A percentile compares a stretch with the other conserved stretches of the same genome.
Conservation (phyloP, 164 flowering plant genomes). For the Magnolia kwangsiensis region DNA sequence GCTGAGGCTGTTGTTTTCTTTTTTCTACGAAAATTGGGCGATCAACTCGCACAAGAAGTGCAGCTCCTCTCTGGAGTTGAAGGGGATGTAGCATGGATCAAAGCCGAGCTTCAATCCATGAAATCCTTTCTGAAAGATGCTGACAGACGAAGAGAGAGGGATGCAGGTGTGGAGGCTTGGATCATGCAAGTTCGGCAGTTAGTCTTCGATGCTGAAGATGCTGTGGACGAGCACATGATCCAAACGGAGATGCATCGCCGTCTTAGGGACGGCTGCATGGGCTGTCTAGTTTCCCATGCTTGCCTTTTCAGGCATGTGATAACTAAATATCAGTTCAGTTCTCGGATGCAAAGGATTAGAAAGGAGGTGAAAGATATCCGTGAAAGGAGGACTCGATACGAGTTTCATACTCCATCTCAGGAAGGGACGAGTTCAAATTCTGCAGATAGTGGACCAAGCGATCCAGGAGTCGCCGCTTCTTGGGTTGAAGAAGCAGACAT, state of each 20-base stretch:
- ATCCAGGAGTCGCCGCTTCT: background rate
- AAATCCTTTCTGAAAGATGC: background rate
- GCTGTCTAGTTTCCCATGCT: background rate
- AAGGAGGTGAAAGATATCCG: background rate
- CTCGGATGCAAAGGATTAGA: background rate
- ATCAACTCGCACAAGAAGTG: background rate
- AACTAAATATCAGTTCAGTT: background rate
- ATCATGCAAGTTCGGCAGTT: background rate
- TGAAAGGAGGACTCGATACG: background rate
- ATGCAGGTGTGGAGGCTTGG: background rate
- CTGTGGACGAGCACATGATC: background rate
- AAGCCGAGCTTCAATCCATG: background rate
- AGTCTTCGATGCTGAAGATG: background rate
- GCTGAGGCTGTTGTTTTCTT: background rate
- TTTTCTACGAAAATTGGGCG: background rate
- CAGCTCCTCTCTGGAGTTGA: background rate
- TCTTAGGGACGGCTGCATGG: background rate
- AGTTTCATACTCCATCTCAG: too few relatives aligned
- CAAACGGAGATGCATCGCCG: background rate
- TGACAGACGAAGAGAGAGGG: background rate
- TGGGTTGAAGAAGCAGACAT: slow-evolving; percentile 7
- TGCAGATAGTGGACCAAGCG: background rate
- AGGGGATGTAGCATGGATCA: background rate
- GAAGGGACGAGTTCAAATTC: background rate
- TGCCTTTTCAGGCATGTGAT: background rate